Conservation (phyloP, 257 asterid genomes). For the Henckelia pumila region DNA sequence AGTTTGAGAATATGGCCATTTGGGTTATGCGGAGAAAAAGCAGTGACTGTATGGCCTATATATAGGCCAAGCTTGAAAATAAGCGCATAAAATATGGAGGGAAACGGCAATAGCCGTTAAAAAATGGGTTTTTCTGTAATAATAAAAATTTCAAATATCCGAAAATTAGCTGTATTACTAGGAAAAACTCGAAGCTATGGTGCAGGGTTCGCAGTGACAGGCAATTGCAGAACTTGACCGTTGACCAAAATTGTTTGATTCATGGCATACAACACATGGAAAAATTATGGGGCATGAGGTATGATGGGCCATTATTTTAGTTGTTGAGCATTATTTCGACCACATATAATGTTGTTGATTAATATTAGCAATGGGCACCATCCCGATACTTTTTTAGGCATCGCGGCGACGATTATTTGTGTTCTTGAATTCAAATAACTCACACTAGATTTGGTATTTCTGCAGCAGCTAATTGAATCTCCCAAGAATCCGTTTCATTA, state of each 20-base stretch:
- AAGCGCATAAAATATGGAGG: constrained; percentile 38
- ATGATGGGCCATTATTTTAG: not conserved
- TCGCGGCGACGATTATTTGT: not conserved
- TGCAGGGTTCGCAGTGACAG: constrained; percentile 30
- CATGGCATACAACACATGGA: constrained; percentile 29
- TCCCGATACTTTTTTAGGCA: no score
- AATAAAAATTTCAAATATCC: no score
- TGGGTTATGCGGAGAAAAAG: not conserved
- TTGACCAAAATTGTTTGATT: constrained; percentile 45
- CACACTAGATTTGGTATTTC: not conserved
- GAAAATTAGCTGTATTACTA: not conserved
- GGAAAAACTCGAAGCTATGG: not conserved
- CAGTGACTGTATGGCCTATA: not conserved
- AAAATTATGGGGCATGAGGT: not conserved
- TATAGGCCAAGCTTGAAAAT: not conserved
- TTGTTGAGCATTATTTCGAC: not conserved
- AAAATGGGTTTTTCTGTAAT: not conserved
- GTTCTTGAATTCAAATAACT: not conserved
- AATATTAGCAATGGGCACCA: no score
- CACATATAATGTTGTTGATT: no score
- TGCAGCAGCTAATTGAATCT: no score
- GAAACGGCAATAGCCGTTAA: constrained; percentile 37
- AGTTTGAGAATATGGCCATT: not conserved
- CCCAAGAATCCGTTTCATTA: not conserved
- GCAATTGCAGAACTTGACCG: constrained; percentile 57